Evolutionary conservation across 768 basidiomycete species (phyloP), one percentile per base, ranked within the genome.

Genomic region (Gymnopilus dilepis): DNA sequence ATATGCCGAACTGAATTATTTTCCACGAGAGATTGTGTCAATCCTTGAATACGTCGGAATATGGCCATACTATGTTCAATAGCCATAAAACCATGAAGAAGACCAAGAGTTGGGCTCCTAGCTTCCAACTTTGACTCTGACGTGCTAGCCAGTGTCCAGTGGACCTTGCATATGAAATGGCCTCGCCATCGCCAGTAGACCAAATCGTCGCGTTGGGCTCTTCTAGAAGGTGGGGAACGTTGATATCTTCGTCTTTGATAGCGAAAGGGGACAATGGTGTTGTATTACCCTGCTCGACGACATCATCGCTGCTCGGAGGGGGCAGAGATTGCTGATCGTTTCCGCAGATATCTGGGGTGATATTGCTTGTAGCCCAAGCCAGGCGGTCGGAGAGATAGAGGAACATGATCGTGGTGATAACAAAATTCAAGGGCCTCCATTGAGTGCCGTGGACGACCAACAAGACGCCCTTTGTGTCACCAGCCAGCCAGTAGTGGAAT

Each of bases 401-500:
- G 76, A 97, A 97, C 70, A 92, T 81, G 31, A 86, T 75, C 15
- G 88, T 87, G 15, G 92, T 90, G 47, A 95, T 66, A 28, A 92
- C 70, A 62, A 95, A 85, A 74, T 96, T 97, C 67, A 91, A 47
- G n/a, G 86, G 82, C 26, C 94, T 84, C 83, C 88, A 90, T 43
- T 72, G 74, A 1, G 85, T 86, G 13, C 91, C 90, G 0, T 93
- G 93, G 43, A 96, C 77, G 52, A 95, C 83, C 50, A 94, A 74
- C 22, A 97, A 81, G 60, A 96, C 80, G 17, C 91, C 90, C 72
- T 91, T 91, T 31, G 89, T 92, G 68, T 95, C 92, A 3, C 82
- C 91, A 0, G 91, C 94, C 33, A 95, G 80, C 92, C 92, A 95
- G 43, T 92, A 76, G 68, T 93, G 94, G 72, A 88, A 96, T 70